A percentile compares a stretch with the other conserved stretches of the same genome.
Evolutionary conservation across 2,329 filamentous ascomycete genomes (phyloP).

Genomic region (Cryphonectria radicalis): DNA sequence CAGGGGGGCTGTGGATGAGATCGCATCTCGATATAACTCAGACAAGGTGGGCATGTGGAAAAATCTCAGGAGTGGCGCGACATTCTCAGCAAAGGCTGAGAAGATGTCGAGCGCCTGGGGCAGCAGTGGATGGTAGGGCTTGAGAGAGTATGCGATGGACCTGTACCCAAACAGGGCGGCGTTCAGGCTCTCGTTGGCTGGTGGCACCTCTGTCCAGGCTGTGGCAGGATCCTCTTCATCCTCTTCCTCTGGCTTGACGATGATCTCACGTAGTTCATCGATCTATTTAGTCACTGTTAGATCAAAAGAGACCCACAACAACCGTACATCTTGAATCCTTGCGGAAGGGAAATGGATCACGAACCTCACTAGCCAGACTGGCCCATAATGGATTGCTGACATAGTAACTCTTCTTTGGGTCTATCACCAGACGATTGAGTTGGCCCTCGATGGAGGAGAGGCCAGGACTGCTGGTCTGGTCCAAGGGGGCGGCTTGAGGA

Average conservation of each 20-base stretch:
- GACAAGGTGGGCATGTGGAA: slow-evolving; percentile 38
- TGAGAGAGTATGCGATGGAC: slow-evolving; percentile 34
- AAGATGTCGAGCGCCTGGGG: slow-evolving; percentile 34
- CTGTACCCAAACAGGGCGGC: slow-evolving; percentile 35
- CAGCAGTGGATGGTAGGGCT: slow-evolving; percentile 33
- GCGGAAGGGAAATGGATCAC: neutral
- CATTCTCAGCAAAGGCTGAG: slow-evolving; percentile 35
- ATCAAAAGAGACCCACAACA: neutral
- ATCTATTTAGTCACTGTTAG: slow-evolving; percentile 18
- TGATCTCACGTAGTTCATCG: slow-evolving; percentile 29
- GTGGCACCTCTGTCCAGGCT: neutral
- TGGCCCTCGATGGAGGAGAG: slow-evolving; percentile 16
- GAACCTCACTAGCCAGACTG: slow-evolving; percentile 27
- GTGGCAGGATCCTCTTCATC: slow-evolving; percentile 15
- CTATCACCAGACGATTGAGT: slow-evolving; percentile 26
- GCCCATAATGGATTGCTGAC: slow-evolving; percentile 30
- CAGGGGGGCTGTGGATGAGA: slow-evolving; percentile 29
- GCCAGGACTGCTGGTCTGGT: neutral
- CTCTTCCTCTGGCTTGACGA: slow-evolving; percentile 23
- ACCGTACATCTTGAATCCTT: neutral
- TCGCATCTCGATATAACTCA: slow-evolving; percentile 35
- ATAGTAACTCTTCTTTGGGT: slow-evolving; percentile 30
- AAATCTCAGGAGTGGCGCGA: slow-evolving; percentile 35
- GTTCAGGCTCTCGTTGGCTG: slow-evolving; percentile 25
- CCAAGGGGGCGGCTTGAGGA: neutral